These are phyloP conservation scores for Pseudocercospora fijiensis DNA, from an alignment of 2,329 filamentous ascomycete genomes.

Conservation along the genomic window DNA sequence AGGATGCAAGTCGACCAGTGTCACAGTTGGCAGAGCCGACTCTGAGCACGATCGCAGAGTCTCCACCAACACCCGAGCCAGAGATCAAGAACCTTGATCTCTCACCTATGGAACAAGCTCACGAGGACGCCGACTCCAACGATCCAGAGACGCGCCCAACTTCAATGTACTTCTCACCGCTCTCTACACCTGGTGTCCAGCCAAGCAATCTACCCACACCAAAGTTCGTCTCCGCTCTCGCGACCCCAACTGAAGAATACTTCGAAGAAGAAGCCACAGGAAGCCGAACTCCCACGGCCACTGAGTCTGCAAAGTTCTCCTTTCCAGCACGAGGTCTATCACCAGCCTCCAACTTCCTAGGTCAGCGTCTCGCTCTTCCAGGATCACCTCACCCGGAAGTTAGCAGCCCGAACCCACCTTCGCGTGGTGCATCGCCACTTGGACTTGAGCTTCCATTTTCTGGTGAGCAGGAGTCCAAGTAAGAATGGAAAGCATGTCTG, in stretches of 20 bases:
- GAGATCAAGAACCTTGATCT: slow-evolving; percentile 1
- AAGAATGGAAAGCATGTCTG: background rate
- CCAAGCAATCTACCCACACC: background rate
- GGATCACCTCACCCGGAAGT: slow-evolving; percentile 1
- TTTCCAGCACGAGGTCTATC: background rate
- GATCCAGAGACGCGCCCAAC: background rate
- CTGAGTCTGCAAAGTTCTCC: background rate
- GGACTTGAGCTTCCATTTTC: background rate
- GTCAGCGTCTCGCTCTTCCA: background rate
- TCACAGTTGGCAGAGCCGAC: background rate
- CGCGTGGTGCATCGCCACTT: background rate
- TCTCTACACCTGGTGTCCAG: background rate
- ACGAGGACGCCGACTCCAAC: background rate
- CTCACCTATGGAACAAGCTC: slow-evolving; percentile 4
- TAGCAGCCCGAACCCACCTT: background rate
- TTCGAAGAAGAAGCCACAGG: background rate
- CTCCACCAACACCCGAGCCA: background rate
- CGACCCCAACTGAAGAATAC: background rate
- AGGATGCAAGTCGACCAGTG: background rate
- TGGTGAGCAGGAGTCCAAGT: background rate
- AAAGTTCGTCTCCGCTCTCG: background rate
- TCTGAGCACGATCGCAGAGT: background rate
- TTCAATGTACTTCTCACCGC: background rate
- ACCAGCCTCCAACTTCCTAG: background rate
- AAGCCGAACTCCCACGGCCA: background rate